Evolutionary conservation across 768 basidiomycete genomes (phyloP), one percentile per base, ranked within the genome.

Genomic region (Sporobolomyces pararoseus): DNA sequence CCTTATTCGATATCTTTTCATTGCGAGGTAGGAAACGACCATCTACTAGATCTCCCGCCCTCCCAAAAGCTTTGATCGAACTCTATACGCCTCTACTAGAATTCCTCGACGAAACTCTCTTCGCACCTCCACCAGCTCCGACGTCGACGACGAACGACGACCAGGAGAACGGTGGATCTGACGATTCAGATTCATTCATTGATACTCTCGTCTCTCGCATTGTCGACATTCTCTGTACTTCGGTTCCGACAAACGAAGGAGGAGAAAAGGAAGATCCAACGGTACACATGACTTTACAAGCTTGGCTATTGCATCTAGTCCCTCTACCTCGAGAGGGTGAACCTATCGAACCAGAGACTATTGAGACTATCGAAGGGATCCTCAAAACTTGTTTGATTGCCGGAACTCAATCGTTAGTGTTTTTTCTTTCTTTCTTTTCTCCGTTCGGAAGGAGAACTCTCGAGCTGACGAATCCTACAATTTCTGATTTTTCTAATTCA

Each of bases 61-160:
- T 70, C 4, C 39, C 69, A 0, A 0, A 51, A 19, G 44, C 65
- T 17, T 53, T 66, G 7, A 5, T 35, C 29, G 25, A 49, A 1
- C 60, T 71, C 27, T 71, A 57, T 25, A n/a, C 32, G 3, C 54
- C 65, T 10, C 65, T 73, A 44, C 64, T 73, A 42, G 19, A 68
- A 23, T 68, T 55, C 47, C 59, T 47, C 46, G 13, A 47, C 21
- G 46, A 47, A 47, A 14, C 46, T 7, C 46, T 47, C 46, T 23
- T 47, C 21, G 13, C 46, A 12, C 7, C 21, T 23, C 46, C 21
- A 13, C 46, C 12, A 47, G 6, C 21, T 23, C 21, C 21, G n/a
- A n/a, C n/a, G n/a, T n/a, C n/a, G n/a, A n/a, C n/a, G n/a, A n/a
- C n/a, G n/a, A n/a, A n/a, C n/a, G n/a, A n/a, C n/a, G n/a, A n/a